Conservation (phyloP, 805 yeast species). For the Candida sphagnicola region DNA sequence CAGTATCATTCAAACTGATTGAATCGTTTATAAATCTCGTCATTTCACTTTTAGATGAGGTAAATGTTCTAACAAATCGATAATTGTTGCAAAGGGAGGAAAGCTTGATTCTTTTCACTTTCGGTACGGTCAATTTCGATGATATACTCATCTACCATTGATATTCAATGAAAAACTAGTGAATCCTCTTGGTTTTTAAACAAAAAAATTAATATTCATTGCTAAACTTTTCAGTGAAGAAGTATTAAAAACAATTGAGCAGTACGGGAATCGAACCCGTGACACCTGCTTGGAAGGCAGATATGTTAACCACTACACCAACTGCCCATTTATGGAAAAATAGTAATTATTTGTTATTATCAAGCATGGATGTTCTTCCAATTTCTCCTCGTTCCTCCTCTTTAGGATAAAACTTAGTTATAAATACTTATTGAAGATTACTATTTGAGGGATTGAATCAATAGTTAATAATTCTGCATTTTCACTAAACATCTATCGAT, state of each 20-base stretch:
- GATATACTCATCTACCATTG: slow-evolving; percentile 2
- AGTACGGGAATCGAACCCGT: slow-evolving; percentile 94
- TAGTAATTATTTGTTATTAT: too few species aligned
- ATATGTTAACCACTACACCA: slow-evolving; percentile 91
- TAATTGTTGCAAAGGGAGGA: neutral
- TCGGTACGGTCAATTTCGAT: neutral
- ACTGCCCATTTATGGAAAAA: slow-evolving; percentile 48
- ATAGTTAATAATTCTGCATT: too few species aligned
- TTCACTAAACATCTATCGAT: too few species aligned
- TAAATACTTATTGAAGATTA: too few species aligned
- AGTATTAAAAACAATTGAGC: too few species aligned
- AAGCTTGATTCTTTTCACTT: neutral
- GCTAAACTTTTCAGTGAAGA: too few species aligned
- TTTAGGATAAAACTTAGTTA: too few species aligned
- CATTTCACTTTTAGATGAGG: slow-evolving; percentile 8
- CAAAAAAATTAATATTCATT: too few species aligned
- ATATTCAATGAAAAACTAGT: neutral
- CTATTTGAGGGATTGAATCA: too few species aligned
- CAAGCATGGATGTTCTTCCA: too few species aligned
- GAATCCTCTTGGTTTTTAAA: neutral
- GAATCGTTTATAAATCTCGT: slow-evolving; percentile 12
- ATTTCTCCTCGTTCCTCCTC: too few species aligned
- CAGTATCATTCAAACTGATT: slow-evolving; percentile 39
- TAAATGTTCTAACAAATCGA: neutral
- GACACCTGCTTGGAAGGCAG: slow-evolving; percentile 93